Evolutionary conservation across 2,329 filamentous ascomycete species (phyloP), one percentile per base, ranked within the genome.

Genomic region (Pochonia chlamydosporia): DNA sequence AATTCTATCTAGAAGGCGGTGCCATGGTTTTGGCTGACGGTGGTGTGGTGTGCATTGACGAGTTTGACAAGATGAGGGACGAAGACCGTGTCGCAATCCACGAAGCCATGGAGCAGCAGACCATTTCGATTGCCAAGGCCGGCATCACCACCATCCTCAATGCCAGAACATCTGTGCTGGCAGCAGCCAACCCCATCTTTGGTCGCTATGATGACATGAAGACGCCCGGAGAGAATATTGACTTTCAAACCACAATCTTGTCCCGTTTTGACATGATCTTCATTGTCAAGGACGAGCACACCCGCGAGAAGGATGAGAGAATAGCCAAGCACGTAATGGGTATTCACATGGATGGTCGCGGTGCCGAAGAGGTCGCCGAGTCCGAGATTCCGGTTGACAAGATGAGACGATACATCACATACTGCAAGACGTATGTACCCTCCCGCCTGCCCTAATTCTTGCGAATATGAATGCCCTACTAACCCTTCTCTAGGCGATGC

Each of bases 201-300:
- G 93, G 93, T 46, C 86, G 93, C 23, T 99, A 99, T 69, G 93
- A 99, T 65, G 93, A 99, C 61, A 85, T 99, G 74, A 97, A 97
- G 68, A 90, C 88, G 0, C 93, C 93, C 0, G 93, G 93, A 50
- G 93, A 99, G 68, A 99, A 99, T 63, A 99, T 99, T 56, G 93
- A 99, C 68, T 99, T 99, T 69, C 93, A 99, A 63, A 99, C 93
- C 0, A 99, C 93, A 3, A 97, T 99, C 60, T 65, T 99, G 55
- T 97, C 92, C 3, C 88, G 93, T 78, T 99, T 99, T 65, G 93
- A 99, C 67, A 96, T 99, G 89, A 97, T 99, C 55, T 99, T 97
- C 73, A 96, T 99, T 56, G 92, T 99, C 52, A 89, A 88, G 57
- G 93, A 99, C 65, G 90, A 95, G 52, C 93, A 99, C 65, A 89